Evolutionary conservation across 495 filamentous ascomycete genomes (phyloP).

Genomic region (Aspergillus ellipticus): DNA sequence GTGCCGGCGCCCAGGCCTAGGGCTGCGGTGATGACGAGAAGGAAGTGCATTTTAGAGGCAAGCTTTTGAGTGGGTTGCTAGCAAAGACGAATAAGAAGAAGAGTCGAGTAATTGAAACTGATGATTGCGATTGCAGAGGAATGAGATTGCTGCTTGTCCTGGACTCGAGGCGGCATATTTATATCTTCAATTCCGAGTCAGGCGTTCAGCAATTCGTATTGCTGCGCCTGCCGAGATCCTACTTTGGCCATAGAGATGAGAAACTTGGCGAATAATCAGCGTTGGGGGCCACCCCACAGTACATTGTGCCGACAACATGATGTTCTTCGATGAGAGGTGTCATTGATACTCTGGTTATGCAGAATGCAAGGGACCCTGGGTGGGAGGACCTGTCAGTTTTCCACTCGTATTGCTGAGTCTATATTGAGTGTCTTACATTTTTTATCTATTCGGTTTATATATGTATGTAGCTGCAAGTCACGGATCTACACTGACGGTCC

Average conservation of each 20-base stretch:
- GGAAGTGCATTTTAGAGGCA: neutral
- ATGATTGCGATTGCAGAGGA: neutral
- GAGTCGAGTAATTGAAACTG: neutral
- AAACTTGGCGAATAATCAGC: neutral
- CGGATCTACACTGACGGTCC: neutral
- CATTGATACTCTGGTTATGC: neutral
- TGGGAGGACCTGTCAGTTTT: neutral
- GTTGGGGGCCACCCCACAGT: neutral
- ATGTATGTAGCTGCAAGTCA: neutral
- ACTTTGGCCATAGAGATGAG: neutral
- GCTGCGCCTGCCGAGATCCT: neutral
- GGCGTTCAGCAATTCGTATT: neutral
- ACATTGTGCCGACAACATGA: neutral
- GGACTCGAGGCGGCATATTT: neutral
- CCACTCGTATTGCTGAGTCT: neutral
- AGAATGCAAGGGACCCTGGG: neutral
- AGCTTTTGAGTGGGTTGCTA: neutral
- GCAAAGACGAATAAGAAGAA: constrained; percentile 1
- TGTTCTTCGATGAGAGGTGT: neutral
- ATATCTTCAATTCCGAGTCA: neutral
- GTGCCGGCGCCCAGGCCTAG: neutral
- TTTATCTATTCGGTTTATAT: neutral
- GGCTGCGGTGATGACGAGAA: neutral
- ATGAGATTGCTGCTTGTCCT: neutral
- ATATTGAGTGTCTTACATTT: neutral